These are phyloP conservation scores for Leishmania amazonensis DNA, from an alignment of 208 protist species.

Conservation along the genomic window DNA sequence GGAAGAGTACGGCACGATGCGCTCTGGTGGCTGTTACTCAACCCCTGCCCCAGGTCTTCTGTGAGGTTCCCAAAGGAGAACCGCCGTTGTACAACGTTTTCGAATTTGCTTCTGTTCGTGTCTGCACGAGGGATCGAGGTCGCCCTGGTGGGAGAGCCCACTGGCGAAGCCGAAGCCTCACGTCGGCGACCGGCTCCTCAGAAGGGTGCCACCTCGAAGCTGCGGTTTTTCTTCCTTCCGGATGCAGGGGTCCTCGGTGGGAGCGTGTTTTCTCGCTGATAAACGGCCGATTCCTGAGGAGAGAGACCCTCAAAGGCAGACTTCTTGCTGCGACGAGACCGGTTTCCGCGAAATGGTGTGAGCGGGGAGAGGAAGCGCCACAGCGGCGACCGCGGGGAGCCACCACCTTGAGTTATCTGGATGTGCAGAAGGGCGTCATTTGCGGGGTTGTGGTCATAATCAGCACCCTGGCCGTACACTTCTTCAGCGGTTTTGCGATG, in stretches of 20 bases:
- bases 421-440: conserved; percentile 4
- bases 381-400: conserved; percentile 6
- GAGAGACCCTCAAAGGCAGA: conserved; percentile 17
- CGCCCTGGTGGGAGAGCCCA: not conserved
- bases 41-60: not conserved
- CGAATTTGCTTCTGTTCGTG: not conserved
- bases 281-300: not conserved
- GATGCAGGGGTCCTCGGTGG: not conserved
- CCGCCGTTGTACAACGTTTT: not conserved
- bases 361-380: conserved; percentile 27
- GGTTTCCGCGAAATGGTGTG: conserved; percentile 7
- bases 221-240: not conserved
- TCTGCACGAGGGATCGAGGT: conserved; percentile 11
- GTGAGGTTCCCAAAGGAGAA: not conserved
- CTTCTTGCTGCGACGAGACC: not conserved
- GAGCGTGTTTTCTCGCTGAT: not conserved
- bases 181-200: conserved; percentile 28
- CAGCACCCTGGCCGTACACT: conserved; percentile 30
- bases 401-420: not conserved
- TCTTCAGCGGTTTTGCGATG: conserved; percentile 43
- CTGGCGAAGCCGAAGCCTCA: conserved; percentile 3
- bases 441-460: conserved; percentile 35
- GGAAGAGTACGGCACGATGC: not conserved
- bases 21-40: not conserved
- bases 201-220: conserved; percentile 7